Conservation (phyloP, 1,139 yeast genomes). For the Magnusiomyces fungicola region DNA sequence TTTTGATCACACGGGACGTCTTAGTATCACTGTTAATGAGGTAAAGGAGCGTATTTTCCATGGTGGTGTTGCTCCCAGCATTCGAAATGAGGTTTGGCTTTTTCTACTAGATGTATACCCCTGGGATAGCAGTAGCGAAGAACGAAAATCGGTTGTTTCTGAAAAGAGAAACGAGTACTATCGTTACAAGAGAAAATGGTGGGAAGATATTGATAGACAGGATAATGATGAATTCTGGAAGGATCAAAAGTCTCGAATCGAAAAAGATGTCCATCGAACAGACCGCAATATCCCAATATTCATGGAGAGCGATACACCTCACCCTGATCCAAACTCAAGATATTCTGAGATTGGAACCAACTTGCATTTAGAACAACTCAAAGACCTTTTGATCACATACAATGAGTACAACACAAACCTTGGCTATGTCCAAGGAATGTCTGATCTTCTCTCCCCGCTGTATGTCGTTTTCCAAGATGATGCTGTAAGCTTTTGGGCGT, state of each 20-base stretch:
- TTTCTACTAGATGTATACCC: conserved; percentile 77
- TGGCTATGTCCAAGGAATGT: conserved; percentile 98
- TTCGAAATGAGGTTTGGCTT: conserved; percentile 76
- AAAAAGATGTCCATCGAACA: conserved; percentile 88
- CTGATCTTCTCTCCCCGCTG: conserved; percentile 81
- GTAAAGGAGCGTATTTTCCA: conserved; percentile 80
- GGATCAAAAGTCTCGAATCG: conserved; percentile 83
- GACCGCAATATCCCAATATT: conserved; percentile 71
- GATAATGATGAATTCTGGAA: conserved; percentile 67
- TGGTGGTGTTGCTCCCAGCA: conserved; percentile 63
- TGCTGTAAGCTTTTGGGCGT: conserved; percentile 79
- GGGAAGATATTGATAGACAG: conserved; percentile 52
- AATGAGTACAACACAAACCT: conserved; percentile 75
- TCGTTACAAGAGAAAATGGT: conserved; percentile 61
- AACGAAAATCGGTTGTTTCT: conserved; percentile 50
- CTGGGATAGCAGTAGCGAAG: conserved; percentile 75
- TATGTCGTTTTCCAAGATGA: conserved; percentile 77
- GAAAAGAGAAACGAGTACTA: conserved; percentile 60
- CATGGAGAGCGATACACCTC: conserved; percentile 45
- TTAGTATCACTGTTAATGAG: conserved; percentile 65
- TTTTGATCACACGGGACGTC: conserved; percentile 72
- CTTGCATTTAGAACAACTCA: conserved; percentile 61
- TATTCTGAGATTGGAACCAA: conserved; percentile 49
- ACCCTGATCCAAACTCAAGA: conserved; percentile 45
- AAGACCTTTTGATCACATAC: conserved; percentile 77